A percentile compares a stretch with the other conserved stretches of the same genome.
phyloP scores from a whole-genome alignment of 805 yeast species.

The Pichia pseudocactophila region DNA sequence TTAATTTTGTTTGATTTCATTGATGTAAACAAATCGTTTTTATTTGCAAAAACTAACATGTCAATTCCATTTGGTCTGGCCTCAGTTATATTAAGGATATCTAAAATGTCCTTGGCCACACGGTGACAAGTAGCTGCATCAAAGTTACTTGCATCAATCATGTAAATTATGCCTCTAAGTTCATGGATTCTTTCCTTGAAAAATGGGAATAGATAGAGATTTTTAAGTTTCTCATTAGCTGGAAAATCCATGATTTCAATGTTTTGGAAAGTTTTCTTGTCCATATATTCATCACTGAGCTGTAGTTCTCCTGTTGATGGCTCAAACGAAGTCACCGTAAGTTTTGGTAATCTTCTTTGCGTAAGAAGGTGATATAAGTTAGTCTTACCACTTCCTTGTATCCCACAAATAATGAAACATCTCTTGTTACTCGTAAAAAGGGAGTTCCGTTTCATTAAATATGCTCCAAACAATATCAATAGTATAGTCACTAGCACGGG shows the following conservation, averaged over 20 bases:
- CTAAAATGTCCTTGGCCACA: conserved; percentile 51
- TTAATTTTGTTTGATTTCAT: conserved; percentile 58
- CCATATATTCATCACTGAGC: conserved; percentile 26
- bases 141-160: conserved; percentile 66
- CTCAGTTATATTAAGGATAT: conserved; percentile 56
- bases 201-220: conserved; percentile 41
- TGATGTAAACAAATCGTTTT: conserved; percentile 76
- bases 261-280: conserved; percentile 23
- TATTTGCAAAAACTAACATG: conserved; percentile 72
- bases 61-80: conserved; percentile 58
- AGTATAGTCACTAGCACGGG: conserved; percentile 10
- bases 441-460: conserved; percentile 9
- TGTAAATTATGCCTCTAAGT: conserved; percentile 60
- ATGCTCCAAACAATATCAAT: conserved; percentile 8
- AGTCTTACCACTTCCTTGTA: conserved; percentile 19
- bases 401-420: conserved; percentile 18
- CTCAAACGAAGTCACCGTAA: conserved; percentile 45
- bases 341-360: conserved; percentile 13
- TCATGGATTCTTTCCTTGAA: conserved; percentile 34
- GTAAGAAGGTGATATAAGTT: conserved; percentile 17
- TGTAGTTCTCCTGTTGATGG: conserved; percentile 32
- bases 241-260: conserved; percentile 72
- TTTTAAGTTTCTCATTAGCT: conserved; percentile 72
- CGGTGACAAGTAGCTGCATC: conserved; percentile 39
- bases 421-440: conserved; percentile 11